Conservation (phyloP, 2,329 filamentous ascomycete species). For the Alternaria metachromatica region DNA sequence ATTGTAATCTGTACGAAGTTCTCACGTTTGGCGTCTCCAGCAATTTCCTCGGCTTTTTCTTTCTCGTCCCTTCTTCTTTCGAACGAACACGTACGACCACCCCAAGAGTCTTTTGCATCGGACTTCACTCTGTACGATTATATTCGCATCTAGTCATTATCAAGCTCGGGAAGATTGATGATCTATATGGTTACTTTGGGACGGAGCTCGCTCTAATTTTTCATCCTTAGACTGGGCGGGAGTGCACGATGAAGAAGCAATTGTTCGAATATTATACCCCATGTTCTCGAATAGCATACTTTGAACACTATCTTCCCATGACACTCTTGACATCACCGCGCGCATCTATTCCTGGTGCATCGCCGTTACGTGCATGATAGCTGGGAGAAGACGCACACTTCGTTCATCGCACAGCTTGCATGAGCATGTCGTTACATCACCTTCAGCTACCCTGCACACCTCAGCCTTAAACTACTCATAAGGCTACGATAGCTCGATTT, state of each 20-base stretch:
- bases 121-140: conserved; percentile 6
- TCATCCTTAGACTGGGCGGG: neutral
- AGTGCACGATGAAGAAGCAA: neutral
- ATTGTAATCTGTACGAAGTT: conserved; percentile 17
- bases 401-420: neutral
- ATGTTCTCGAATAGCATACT: conserved; percentile 2
- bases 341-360: neutral
- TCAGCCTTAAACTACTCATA: neutral
- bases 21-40: conserved; percentile 13
- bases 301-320: neutral
- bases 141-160: neutral
- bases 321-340: neutral
- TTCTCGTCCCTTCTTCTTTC: neutral
- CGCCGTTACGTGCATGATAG: neutral
- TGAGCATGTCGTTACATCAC: neutral
- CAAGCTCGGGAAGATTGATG: conserved; percentile 8
- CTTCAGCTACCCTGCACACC: neutral
- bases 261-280: conserved; percentile 12
- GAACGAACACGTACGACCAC: conserved; percentile 7
- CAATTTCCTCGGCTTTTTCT: neutral
- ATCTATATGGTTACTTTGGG: conserved; percentile 6
- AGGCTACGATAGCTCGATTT: neutral
- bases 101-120: neutral
- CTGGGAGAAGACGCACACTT: neutral
- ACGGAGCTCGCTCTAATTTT: neutral